Evolutionary conservation across 495 filamentous ascomycete genomes (phyloP).

Genomic region (Penicillium parvum): DNA sequence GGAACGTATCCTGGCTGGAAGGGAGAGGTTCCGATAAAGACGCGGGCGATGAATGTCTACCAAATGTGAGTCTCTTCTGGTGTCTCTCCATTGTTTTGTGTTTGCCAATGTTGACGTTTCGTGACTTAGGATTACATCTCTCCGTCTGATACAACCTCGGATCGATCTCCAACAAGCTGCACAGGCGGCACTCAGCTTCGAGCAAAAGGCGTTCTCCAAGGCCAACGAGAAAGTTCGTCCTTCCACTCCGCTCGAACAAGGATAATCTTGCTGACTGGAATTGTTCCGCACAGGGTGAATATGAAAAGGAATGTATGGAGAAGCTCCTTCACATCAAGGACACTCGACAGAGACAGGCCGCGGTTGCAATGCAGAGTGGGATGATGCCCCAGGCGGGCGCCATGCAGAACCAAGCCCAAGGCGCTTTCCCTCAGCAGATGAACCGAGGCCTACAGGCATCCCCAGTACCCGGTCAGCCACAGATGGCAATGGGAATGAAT

Average conservation of each 20-base stretch:
- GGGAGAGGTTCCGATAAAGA: conserved; percentile 35
- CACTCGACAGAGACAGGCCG: conserved; percentile 43
- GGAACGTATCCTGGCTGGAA: conserved; percentile 45
- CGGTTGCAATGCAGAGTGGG: conserved; percentile 37
- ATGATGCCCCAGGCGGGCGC: conserved; percentile 43
- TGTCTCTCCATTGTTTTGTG: conserved; percentile 3
- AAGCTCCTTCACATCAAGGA: conserved; percentile 48
- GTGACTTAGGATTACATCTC: conserved; percentile 40
- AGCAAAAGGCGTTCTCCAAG: conserved; percentile 45
- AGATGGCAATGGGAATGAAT: conserved; percentile 45
- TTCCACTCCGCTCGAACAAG: background rate
- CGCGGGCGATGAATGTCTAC: conserved; percentile 38
- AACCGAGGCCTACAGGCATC: conserved; percentile 51
- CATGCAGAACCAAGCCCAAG: conserved; percentile 37
- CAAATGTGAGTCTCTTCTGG: conserved; percentile 41
- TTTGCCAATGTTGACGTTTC: conserved; percentile 1
- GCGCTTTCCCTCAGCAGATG: conserved; percentile 48
- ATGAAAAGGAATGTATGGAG: conserved; percentile 45
- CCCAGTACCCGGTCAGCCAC: conserved; percentile 42
- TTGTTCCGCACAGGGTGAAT: conserved; percentile 30
- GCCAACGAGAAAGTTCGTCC: conserved; percentile 40
- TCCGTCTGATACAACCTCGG: conserved; percentile 49
- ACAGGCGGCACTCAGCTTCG: conserved; percentile 46
- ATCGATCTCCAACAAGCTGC: conserved; percentile 36
- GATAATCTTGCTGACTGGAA: conserved; percentile 3